Evolutionary conservation across 1,284 basidiomycete genomes (phyloP).

Genomic region (Neonothopanus nambi): DNA sequence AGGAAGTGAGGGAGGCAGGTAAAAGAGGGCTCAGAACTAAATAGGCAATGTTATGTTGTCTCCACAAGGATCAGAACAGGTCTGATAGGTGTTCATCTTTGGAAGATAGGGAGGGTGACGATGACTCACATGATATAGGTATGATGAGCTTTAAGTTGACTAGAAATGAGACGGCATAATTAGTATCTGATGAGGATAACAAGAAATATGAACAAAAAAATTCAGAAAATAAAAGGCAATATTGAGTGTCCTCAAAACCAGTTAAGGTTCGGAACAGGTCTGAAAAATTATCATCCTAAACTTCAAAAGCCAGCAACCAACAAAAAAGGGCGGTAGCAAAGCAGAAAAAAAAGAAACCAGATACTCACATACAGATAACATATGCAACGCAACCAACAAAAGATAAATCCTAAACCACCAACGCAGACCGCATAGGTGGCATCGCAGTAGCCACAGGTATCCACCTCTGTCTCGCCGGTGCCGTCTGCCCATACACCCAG

Average conservation of each 20-base stretch:
- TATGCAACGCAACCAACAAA: conserved; percentile 23
- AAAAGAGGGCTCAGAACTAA: conserved; percentile 10
- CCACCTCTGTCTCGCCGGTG: conserved; percentile 52
- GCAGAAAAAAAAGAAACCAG: neutral
- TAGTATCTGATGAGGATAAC: neutral
- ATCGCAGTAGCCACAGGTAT: conserved; percentile 54
- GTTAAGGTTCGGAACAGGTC: conserved; percentile 50
- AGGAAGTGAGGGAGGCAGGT: neutral
- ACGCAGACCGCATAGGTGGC: conserved; percentile 46
- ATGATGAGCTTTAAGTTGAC: neutral
- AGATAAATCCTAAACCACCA: conserved; percentile 20
- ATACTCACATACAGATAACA: conserved; percentile 27
- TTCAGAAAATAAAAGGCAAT: conserved; percentile 31
- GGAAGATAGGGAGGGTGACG: neutral
- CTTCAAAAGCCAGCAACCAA: conserved; percentile 17
- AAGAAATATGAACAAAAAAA: conserved; percentile 10
- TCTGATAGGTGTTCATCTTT: conserved; percentile 38
- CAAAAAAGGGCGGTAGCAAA: conserved; percentile 8
- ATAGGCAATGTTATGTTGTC: conserved; percentile 49
- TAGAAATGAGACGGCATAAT: neutral
- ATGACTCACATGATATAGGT: conserved; percentile 10
- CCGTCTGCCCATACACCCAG: conserved; percentile 64
- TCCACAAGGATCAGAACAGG: conserved; percentile 41
- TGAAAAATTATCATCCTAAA: conserved; percentile 53
- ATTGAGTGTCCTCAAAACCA: conserved; percentile 37